phyloP scores from a whole-genome alignment of 2,329 filamentous ascomycete genomes.

The Tolypocladium capitatum region DNA sequence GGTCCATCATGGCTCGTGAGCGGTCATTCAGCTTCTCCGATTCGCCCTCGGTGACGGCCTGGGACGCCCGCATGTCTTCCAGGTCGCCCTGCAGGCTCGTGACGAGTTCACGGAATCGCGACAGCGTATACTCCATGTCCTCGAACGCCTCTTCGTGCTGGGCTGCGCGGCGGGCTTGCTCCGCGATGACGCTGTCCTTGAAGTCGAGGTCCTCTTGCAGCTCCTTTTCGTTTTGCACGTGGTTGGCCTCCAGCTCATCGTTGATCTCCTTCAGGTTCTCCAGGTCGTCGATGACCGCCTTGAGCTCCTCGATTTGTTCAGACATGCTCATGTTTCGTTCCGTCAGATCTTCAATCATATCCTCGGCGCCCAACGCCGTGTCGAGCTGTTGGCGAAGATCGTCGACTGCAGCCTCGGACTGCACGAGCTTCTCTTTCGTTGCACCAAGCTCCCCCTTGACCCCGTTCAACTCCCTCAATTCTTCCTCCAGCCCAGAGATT shows the following conservation, averaged over 20 bases:
- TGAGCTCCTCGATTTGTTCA: slow-evolving; percentile 73
- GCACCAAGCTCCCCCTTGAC: slow-evolving; percentile 58
- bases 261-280: slow-evolving; percentile 85
- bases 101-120: slow-evolving; percentile 79
- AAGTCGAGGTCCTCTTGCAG: slow-evolving; percentile 88
- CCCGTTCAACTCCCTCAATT: slow-evolving; percentile 52
- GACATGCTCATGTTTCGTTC: slow-evolving; percentile 75
- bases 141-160: slow-evolving; percentile 71
- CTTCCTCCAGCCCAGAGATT: slow-evolving; percentile 59
- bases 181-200: slow-evolving; percentile 71
- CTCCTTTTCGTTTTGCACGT: slow-evolving; percentile 85
- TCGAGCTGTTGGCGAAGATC: slow-evolving; percentile 87
- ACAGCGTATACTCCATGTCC: slow-evolving; percentile 82
- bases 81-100: slow-evolving; percentile 73
- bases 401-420: slow-evolving; percentile 63
- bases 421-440: slow-evolving; percentile 58
- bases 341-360: slow-evolving; percentile 86
- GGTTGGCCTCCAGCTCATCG: slow-evolving; percentile 87
- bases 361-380: slow-evolving; percentile 73
- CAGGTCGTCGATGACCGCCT: slow-evolving; percentile 70
- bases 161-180: slow-evolving; percentile 58
- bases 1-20: slow-evolving; percentile 88
- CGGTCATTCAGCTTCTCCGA: slow-evolving; percentile 80
- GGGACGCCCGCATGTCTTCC: slow-evolving; percentile 83
- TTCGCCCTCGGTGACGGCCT: slow-evolving; percentile 84